Percentiles rank a stretch among this genome's conserved stretches.
Conservation (phyloP, 2,329 filamentous ascomycete species). For the Diaporthe longicolla region DNA sequence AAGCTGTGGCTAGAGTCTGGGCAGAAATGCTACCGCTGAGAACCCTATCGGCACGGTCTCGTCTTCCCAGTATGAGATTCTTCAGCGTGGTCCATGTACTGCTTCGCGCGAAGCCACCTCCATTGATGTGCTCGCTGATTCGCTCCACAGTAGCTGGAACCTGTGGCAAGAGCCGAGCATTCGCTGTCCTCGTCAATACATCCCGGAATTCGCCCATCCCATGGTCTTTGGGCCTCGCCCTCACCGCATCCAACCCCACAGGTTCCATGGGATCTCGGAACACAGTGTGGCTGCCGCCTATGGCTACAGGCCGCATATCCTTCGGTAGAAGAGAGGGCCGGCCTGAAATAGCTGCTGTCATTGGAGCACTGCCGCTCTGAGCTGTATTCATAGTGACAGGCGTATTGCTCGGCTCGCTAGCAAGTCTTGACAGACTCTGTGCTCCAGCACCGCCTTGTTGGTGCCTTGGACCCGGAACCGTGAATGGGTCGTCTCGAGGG, state of each 20-base stretch:
- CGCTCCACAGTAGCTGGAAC: neutral
- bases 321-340: neutral
- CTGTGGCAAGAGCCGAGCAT: neutral
- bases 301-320: neutral
- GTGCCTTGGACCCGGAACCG: neutral
- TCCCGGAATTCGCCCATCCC: neutral
- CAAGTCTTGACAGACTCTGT: neutral
- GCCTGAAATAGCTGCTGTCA: neutral
- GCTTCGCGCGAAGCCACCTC: constrained; percentile 3
- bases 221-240: neutral
- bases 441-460: neutral
- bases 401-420: neutral
- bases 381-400: neutral
- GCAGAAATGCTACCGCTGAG: neutral
- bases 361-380: neutral
- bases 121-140: constrained; percentile 4
- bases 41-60: constrained; percentile 16
- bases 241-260: neutral
- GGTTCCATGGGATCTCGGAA: constrained; percentile 3
- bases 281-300: neutral
- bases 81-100: constrained; percentile 11
- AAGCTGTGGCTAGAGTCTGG: neutral
- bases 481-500: constrained; percentile 12
- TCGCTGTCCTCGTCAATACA: constrained; percentile 1
- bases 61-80: neutral